Base-by-base conservation (phyloP, 2,329 filamentous ascomycete genomes). In the Monilinia aucupariae region DNA sequence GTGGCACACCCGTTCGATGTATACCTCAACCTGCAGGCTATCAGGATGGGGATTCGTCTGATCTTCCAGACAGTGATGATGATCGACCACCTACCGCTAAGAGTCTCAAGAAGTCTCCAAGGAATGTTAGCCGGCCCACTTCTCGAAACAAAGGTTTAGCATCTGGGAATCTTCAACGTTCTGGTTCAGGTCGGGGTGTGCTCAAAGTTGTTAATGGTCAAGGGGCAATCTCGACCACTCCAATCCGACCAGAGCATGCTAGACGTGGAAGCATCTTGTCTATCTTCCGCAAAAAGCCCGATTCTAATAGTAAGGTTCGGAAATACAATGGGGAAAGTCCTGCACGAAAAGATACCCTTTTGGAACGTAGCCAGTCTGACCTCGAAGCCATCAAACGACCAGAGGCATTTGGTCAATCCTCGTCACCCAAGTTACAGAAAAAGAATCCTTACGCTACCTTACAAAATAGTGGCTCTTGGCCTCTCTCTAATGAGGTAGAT, bases 251-350 rank as follows among this genome's bases (percentile, higher is more conserved):
- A 58, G 63, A 70, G 34, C 72, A 75, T 20, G 70, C 76, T 34
- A 76, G 78, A 39, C 76, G 79, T 54, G 80, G 76, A 63, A 84
- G 82, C 65, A 75, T 87, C 64, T 80, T 85, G 75, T 80, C 79
- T 2, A 83, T 83, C 5, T 75, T 91, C n/a, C 85, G 88, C 61
- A 87, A 82, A 74, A 89, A 85, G 72, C 75, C 75, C 43, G 79
- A 82, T 65, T 70, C 77, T 32, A 71, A 76, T 62, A 76, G 78
- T 54, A 83, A 81, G 69, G 81, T 87, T 25, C 78, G 81, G 39
- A 84, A 85, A 45, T 74, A 77, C 0, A 81, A 81, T 27, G 70
- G 75, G 15, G 85, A 88, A 67, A 86, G 81, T 66, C 81, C 82
- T 2, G 85, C 85, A 1, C 78, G 86, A 12, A 79, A 81, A 59